Percentiles rank a stretch among this genome's conserved stretches.
Evolutionary conservation across 2,329 filamentous ascomycete species (phyloP).

Genomic region (Exophiala sp.): DNA sequence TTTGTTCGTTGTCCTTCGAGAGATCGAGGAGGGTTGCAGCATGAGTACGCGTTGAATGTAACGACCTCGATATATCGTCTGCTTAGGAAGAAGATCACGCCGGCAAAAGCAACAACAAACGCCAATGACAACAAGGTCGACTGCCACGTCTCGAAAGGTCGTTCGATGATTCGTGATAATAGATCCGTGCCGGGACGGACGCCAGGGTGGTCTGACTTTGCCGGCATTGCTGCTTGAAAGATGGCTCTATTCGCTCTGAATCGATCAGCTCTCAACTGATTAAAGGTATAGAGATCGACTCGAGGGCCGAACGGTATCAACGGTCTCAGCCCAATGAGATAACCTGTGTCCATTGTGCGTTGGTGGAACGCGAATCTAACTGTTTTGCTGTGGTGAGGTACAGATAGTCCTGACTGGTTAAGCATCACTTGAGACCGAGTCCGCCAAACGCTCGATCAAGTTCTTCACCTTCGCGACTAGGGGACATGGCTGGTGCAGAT

Average conservation of each 20-base stretch:
- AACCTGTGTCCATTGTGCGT: not conserved
- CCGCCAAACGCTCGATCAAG: constrained; percentile 53
- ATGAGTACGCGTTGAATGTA: not conserved
- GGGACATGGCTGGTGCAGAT: constrained; percentile 39
- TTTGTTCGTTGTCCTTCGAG: constrained; percentile 1
- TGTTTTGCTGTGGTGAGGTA: constrained; percentile 9
- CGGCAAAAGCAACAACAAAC: constrained; percentile 1
- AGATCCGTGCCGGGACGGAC: not conserved
- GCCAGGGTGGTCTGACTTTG: too few relatives aligned
- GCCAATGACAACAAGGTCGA: constrained; percentile 13
- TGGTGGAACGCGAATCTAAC: not conserved
- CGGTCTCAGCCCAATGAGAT: too few relatives aligned
- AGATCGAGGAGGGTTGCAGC: constrained; percentile 1
- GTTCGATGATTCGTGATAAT: constrained; percentile 12
- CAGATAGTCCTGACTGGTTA: not conserved
- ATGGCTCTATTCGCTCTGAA: too few relatives aligned
- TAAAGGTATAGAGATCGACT: too few relatives aligned
- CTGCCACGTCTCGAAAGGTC: constrained; percentile 21
- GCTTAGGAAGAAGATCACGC: constrained; percentile 10
- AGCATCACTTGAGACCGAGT: constrained; percentile 42
- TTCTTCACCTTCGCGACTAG: constrained; percentile 49
- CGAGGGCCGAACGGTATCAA: too few relatives aligned
- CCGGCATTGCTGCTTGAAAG: too few relatives aligned
- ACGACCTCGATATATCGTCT: constrained; percentile 14
- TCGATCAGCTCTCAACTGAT: too few relatives aligned